These are phyloP conservation scores for Xylaria sp. DNA, from an alignment of 495 filamentous ascomycete genomes.

Conservation along the genomic window DNA sequence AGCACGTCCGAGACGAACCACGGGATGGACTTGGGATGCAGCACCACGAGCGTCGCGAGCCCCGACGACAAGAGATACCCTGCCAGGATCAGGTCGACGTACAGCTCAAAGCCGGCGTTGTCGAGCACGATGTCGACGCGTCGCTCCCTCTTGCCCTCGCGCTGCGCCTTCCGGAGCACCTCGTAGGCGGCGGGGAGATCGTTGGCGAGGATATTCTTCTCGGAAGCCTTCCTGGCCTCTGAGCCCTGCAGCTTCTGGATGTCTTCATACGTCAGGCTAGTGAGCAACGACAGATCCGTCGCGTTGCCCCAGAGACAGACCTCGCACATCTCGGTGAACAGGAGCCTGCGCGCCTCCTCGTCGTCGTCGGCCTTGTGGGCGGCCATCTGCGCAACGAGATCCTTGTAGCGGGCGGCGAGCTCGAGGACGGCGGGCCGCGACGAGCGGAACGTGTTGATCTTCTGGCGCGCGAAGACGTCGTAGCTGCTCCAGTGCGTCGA, in stretches of 20 bases:
- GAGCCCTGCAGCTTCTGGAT: conserved; percentile 95
- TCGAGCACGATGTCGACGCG: conserved; percentile 92
- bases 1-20: conserved; percentile 98
- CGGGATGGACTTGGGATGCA: conserved; percentile 91
- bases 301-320: conserved; percentile 99
- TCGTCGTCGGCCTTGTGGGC: conserved; percentile 64
- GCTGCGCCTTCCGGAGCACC: conserved; percentile 69
- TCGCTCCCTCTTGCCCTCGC: conserved; percentile 61
- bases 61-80: conserved; percentile 84
- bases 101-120: conserved; percentile 96
- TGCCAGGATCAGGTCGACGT: conserved; percentile 88
- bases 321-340: conserved; percentile 95
- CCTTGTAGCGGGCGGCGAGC: conserved; percentile 74
- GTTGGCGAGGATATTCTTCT: conserved; percentile 89
- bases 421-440: conserved; percentile 92
- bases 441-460: conserved; percentile 90
- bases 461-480: conserved; percentile 90
- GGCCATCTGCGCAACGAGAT: conserved; percentile 57
- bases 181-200: conserved; percentile 78
- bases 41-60: conserved; percentile 83
- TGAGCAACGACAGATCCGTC: conserved; percentile 90
- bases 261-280: conserved; percentile 89
- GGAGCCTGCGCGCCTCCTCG: conserved; percentile 72
- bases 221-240: conserved; percentile 78
- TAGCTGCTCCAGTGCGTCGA: conserved; percentile 89